phyloP scores from a whole-genome alignment of 1,284 basidiomycete genomes.

The Sparassis latifolia region DNA sequence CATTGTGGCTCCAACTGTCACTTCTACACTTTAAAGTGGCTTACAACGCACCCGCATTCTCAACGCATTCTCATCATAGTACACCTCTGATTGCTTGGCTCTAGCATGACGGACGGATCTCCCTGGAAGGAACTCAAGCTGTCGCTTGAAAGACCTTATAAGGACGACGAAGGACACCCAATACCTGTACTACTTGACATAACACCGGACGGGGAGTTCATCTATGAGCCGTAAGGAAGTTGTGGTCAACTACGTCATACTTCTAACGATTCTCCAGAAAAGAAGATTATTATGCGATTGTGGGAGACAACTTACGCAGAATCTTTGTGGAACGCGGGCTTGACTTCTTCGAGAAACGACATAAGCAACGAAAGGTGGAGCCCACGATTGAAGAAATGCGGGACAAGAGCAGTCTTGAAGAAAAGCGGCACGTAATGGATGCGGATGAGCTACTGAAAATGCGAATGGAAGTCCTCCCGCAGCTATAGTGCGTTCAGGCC shows the following conservation, averaged over 20 bases:
- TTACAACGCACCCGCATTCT: background rate
- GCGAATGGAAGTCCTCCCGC: constrained; percentile 62
- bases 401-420: constrained; percentile 23
- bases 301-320: constrained; percentile 59
- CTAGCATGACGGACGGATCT: constrained; percentile 28
- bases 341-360: constrained; percentile 65
- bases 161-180: constrained; percentile 58
- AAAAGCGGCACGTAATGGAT: constrained; percentile 45
- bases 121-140: constrained; percentile 56
- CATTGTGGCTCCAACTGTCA: too few species aligned
- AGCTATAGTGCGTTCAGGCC: constrained; percentile 51
- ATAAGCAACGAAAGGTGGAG: constrained; percentile 18
- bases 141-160: constrained; percentile 72
- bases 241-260: too few species aligned
- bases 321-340: constrained; percentile 66
- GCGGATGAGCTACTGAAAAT: constrained; percentile 68
- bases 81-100: background rate
- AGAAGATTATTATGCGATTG: constrained; percentile 43
- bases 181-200: constrained; percentile 67
- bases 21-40: too few species aligned
- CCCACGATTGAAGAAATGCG: constrained; percentile 23
- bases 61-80: background rate
- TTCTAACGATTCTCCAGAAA: constrained; percentile 30
- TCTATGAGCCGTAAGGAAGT: constrained; percentile 58
- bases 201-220: constrained; percentile 55